Base-by-base conservation (phyloP, 306 rosid species). In the Citrullus amarus region DNA sequence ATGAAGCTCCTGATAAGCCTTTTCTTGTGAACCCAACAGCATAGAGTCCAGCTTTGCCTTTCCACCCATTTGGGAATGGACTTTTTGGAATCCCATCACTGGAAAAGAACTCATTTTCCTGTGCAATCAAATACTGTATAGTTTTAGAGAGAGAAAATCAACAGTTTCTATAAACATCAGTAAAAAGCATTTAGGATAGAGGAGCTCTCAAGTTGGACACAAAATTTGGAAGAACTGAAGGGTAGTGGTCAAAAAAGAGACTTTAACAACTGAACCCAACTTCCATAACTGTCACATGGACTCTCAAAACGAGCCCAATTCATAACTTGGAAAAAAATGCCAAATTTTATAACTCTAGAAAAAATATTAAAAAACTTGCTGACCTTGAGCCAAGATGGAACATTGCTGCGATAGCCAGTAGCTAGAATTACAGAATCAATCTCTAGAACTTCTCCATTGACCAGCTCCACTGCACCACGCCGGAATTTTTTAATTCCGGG, bases 351-450 rank as follows among this genome's bases (percentile, higher is more conserved):
- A 76, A 53, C 70, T n/a, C 30, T 12, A 61, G 6, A 43, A 65
- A 43, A 15, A 36, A 15, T 20, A 20, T 65, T 50, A 48, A 22
- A 63, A 79, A 59, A 44, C 9, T 13, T 28, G 43, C 90, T 79
- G 41, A 92, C 98, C 98, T 95, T 91, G 10, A 95, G 88, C 98
- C 98, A 95, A 46, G 96, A 92, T 77, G 98, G 98, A 70, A 95
- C 97, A 82, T 95, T 95, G 83, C 98, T 95, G 80, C 94, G 85
- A 54, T 95, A 95, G 11, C 98, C 97, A 72, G 98, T 92, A 4
- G 98, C 97, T 78, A 95, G 89, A 91, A 95, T 80, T 55, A 95
- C 93, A 46, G 93, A 89, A 87, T 95, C 97, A 80, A 91, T 82
- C 83, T 79, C 79, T 55, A 92, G 83, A 75, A 84, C 39, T 44